Evolutionary conservation across 1,284 basidiomycete species (phyloP).

Genomic region (Boletellus deceptivus): DNA sequence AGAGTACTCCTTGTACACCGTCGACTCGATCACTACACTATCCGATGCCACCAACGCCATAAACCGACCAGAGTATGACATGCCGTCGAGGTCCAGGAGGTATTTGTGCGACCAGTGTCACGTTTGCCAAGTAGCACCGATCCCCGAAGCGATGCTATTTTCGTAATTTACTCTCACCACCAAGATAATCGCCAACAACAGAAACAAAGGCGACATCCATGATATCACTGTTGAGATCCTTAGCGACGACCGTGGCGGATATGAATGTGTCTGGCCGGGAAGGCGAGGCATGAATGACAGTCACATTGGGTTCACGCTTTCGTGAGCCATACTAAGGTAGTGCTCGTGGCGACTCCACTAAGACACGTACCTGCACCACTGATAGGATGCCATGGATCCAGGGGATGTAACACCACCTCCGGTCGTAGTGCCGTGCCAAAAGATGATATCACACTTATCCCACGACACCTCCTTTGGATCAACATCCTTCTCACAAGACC

Average conservation of each 20-base stretch:
- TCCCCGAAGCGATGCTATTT: conserved; percentile 73
- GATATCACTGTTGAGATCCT: conserved; percentile 71
- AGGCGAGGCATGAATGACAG: conserved; percentile 77
- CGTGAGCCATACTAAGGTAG: conserved; percentile 64
- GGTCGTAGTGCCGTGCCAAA: conserved; percentile 90
- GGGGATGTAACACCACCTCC: conserved; percentile 87
- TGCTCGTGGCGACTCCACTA: background rate
- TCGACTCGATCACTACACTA: conserved; percentile 86
- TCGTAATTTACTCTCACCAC: conserved; percentile 72
- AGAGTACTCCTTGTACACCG: conserved; percentile 88
- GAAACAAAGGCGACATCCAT: conserved; percentile 91
- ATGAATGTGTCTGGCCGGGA: conserved; percentile 58
- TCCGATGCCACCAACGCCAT: conserved; percentile 85
- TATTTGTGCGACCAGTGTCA: conserved; percentile 96
- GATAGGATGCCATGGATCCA: conserved; percentile 81
- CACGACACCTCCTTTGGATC: conserved; percentile 85
- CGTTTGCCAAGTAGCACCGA: conserved; percentile 77
- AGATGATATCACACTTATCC: conserved; percentile 70
- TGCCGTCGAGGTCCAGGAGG: conserved; percentile 88
- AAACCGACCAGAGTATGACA: conserved; percentile 91
- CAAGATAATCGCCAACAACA: conserved; percentile 73
- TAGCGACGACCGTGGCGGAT: conserved; percentile 60
- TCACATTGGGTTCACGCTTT: conserved; percentile 56
- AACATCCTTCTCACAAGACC: conserved; percentile 71
- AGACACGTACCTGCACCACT: conserved; percentile 72